Base-by-base conservation (phyloP, 805 yeast species). In the Tetrapisispora arboricola region DNA sequence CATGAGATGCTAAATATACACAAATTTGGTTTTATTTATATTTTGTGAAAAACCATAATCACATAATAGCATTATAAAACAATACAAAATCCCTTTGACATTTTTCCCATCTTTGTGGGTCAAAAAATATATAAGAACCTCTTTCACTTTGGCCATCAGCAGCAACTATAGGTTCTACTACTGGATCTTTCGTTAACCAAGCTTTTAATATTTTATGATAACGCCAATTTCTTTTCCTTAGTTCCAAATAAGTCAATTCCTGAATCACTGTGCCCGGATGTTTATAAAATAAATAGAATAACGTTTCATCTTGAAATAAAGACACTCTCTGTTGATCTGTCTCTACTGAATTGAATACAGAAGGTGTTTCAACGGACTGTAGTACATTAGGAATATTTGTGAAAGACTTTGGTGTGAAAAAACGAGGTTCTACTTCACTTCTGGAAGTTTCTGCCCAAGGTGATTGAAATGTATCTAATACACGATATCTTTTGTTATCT, bases 371-470 rank as follows among this genome's bases (percentile, higher is more conserved):
- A 9, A 41, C 43, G 4, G 60, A 52, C 38, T 57, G 60, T 35
- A 60, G 44, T 21, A 60, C 60, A 20, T 56, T 51, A 33, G 62
- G 52, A 13, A 61, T 61, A 36, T 60, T 57, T 26, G 47, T 69
- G 63, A 68, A 80, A 3, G 70, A 72, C 15, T 66, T 62, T 2
- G 96, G 96, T 32, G 78, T 66, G 35, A 63, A 67, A 60, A 76
- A 88, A 43, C 73, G 71, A 4, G 98, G 98, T 51, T 86, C 94
- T 15, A 90, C 95, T 49, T 84, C 88, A 40, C 88, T 79, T 53
- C 94, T 72, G 8, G 92, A 76, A 1, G 96, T 84, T 56, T 92
- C 97, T 30, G 83, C 72, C 97, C 98, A 90, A 11, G 98, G 98
- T 3, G 95, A 83, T 19, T 94, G 80, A 54, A 90, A 77, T 7